Evolutionary conservation across 1,139 yeast genomes (phyloP).

Genomic region (Casaregolazyma lundiana): DNA sequence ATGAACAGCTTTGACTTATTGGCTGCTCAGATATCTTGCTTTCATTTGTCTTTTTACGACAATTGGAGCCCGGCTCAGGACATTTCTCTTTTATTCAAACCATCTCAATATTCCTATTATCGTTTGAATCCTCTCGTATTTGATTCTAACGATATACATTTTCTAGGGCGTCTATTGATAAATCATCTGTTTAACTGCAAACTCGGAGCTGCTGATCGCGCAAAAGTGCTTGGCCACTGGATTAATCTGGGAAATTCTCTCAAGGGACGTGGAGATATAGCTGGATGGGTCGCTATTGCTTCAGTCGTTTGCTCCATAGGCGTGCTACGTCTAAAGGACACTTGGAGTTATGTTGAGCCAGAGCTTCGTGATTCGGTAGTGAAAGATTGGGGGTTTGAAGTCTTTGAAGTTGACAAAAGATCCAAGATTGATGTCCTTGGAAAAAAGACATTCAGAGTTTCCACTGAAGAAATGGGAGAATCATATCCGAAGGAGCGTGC

Average conservation of each 20-base stretch:
- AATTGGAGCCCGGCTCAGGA: slow-evolving; percentile 75
- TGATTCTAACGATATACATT: slow-evolving; percentile 70
- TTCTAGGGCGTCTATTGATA: slow-evolving; percentile 65
- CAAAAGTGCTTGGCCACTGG: slow-evolving; percentile 75
- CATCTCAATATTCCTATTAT: slow-evolving; percentile 38
- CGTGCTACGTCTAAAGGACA: slow-evolving; percentile 61
- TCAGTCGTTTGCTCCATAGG: slow-evolving; percentile 81
- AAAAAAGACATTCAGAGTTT: slow-evolving; percentile 60
- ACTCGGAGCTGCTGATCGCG: slow-evolving; percentile 43
- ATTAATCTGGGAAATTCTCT: slow-evolving; percentile 74
- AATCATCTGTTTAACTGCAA: slow-evolving; percentile 59
- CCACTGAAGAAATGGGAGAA: slow-evolving; percentile 84
- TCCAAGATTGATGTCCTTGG: slow-evolving; percentile 50
- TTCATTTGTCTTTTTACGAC: slow-evolving; percentile 35
- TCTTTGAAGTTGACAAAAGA: slow-evolving; percentile 81
- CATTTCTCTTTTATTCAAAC: slow-evolving; percentile 49
- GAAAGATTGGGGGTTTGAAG: slow-evolving; percentile 91
- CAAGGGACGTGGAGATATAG: slow-evolving; percentile 86
- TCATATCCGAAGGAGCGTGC: slow-evolving; percentile 72
- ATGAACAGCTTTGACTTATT: slow-evolving; percentile 26
- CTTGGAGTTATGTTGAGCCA: slow-evolving; percentile 73
- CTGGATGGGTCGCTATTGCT: slow-evolving; percentile 90
- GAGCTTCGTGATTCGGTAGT: slow-evolving; percentile 59
- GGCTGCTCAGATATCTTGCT: slow-evolving; percentile 36
- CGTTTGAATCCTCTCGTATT: slow-evolving; percentile 60